Percentiles rank a stretch among this genome's conserved stretches.
Conservation (phyloP, 257 asterid genomes). For the Solanum neorickii region DNA sequence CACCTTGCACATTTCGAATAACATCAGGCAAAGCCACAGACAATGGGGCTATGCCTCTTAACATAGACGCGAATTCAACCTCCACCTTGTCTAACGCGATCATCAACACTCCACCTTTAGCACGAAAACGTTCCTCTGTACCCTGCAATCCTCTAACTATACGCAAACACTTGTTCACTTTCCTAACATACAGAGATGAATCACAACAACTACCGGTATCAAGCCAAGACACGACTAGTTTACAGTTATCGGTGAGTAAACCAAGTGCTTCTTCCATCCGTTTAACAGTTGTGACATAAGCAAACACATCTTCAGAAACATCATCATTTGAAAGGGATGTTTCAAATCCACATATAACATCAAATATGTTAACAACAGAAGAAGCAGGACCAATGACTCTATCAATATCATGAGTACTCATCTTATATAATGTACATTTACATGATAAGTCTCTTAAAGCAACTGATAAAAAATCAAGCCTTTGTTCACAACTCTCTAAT, state of each 20-base stretch:
- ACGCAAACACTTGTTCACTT: conserved; percentile 25
- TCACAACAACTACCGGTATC: conserved; percentile 31
- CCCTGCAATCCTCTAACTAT: conserved; percentile 35
- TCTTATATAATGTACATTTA: conserved; percentile 36
- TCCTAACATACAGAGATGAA: conserved; percentile 16
- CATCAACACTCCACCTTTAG: conserved; percentile 29
- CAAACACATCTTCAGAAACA: conserved; percentile 17
- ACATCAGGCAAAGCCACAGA: conserved; percentile 11
- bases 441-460: conserved; percentile 22
- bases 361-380: conserved; percentile 36
- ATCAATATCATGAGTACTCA: conserved; percentile 27
- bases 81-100: conserved; percentile 41
- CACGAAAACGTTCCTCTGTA: conserved; percentile 15
- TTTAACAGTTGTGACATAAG: conserved; percentile 23
- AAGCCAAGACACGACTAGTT: conserved; percentile 58
- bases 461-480: conserved; percentile 15
- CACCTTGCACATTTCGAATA: conserved; percentile 35
- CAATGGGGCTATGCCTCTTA: neutral
- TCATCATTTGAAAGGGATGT: conserved; percentile 9
- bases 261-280: conserved; percentile 49
- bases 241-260: conserved; percentile 54
- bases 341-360: conserved; percentile 43
- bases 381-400: conserved; percentile 55
- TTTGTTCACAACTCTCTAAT: conserved; percentile 16
- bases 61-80: conserved; percentile 15